A percentile compares a stretch with the other conserved stretches of the same genome.
These are phyloP conservation scores for Zea luxurians DNA, from an alignment of 176 grass and related monocot genomes.

Conservation along the genomic window DNA sequence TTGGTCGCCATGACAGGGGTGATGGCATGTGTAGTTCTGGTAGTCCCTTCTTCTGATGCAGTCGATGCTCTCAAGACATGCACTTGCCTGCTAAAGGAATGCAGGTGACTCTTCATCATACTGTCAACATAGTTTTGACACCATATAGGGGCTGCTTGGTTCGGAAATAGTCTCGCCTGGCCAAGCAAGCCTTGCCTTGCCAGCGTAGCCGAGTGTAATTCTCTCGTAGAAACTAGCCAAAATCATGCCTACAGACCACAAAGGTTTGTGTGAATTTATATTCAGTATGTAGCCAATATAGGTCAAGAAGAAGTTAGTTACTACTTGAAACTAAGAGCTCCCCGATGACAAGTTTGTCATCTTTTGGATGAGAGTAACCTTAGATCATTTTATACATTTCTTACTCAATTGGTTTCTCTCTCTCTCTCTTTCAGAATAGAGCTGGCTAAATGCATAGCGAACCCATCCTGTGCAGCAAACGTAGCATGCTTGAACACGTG, in stretches of 20 bases:
- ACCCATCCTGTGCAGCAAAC: slow-evolving; percentile 95
- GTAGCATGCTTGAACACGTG: slow-evolving; percentile 94
- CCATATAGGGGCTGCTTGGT: not conserved
- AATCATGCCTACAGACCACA: not conserved
- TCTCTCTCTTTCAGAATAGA: slow-evolving; percentile 59
- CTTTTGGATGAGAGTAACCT: slow-evolving; percentile 4
- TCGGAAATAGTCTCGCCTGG: not conserved
- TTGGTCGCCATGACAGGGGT: slow-evolving; percentile 62
- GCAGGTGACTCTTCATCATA: slow-evolving; percentile 50
- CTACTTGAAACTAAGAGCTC: not conserved
- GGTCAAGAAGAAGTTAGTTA: not conserved
- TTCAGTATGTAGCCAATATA: not conserved
- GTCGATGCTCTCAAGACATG: slow-evolving; percentile 91
- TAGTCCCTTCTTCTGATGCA: slow-evolving; percentile 73
- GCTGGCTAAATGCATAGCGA: slow-evolving; percentile 89
- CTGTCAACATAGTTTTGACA: not conserved
- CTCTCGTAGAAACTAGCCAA: not conserved
- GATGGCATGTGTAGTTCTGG: slow-evolving; percentile 55
- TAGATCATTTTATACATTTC: not conserved
- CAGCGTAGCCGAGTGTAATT: not conserved
- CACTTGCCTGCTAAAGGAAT: slow-evolving; percentile 93
- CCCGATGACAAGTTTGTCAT: not conserved
- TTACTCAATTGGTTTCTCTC: not conserved
- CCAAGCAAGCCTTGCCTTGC: not conserved
- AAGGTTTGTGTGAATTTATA: not conserved